phyloP scores from a whole-genome alignment of 176 grass and related monocot species.

The Echinochloa phyllopogon region DNA sequence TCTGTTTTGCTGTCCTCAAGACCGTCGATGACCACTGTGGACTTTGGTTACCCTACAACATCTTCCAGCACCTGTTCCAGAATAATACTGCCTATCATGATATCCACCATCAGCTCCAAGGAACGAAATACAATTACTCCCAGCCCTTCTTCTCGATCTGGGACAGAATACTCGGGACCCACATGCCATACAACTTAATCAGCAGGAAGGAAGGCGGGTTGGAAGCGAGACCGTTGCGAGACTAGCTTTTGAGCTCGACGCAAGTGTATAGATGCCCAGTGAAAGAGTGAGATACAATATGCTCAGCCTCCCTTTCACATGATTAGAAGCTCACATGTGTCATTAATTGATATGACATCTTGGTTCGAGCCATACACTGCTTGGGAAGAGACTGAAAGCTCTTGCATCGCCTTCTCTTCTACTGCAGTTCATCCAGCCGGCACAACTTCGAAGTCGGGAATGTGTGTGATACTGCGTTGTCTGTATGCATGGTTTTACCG shows the following conservation, averaged over 20 bases:
- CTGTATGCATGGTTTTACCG: background rate
- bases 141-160: conserved; percentile 90
- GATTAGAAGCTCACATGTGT: conserved; percentile 27
- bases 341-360: no score
- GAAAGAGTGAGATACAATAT: conserved; percentile 19
- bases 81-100: conserved; percentile 97
- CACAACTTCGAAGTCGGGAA: background rate
- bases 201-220: conserved; percentile 75
- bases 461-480: conserved; percentile 12
- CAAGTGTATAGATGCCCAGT: conserved; percentile 38
- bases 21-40: conserved; percentile 81
- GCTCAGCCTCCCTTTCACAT: conserved; percentile 14
- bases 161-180: conserved; percentile 74
- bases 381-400: background rate
- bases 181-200: conserved; percentile 73
- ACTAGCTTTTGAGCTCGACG: conserved; percentile 44
- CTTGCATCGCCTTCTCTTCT: background rate
- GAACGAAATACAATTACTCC: conserved; percentile 81
- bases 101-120: conserved; percentile 90
- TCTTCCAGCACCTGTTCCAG: conserved; percentile 73
- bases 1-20: conserved; percentile 80
- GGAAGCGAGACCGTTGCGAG: conserved; percentile 61
- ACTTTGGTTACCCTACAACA: conserved; percentile 79
- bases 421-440: conserved; percentile 19
- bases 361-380: background rate